Conservation (phyloP, 2,329 filamentous ascomycete genomes). For the Knufia fluminis region DNA sequence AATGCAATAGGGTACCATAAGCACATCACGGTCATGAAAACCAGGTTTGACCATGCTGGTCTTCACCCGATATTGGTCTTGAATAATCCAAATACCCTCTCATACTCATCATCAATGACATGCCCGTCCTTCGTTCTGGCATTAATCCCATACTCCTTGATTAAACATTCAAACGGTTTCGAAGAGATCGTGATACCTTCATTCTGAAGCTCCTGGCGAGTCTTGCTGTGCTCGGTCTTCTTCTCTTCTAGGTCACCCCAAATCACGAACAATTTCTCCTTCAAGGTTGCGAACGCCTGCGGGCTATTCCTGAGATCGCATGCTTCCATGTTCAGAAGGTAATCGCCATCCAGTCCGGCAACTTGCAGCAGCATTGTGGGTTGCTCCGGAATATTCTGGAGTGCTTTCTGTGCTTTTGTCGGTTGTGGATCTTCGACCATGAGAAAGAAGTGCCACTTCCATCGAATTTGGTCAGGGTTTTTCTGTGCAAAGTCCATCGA, state of each 20-base stretch:
- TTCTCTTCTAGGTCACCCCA: slow-evolving; percentile 80
- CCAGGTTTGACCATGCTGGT: neutral
- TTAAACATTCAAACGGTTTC: slow-evolving; percentile 58
- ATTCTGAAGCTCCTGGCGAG: slow-evolving; percentile 11
- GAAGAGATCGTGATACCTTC: slow-evolving; percentile 31
- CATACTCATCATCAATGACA: slow-evolving; percentile 39
- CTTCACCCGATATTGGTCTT: slow-evolving; percentile 47
- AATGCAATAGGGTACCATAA: neutral
- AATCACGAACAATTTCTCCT: slow-evolving; percentile 63
- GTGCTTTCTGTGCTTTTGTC: slow-evolving; percentile 25
- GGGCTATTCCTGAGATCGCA: slow-evolving; percentile 47
- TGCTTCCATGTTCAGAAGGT: slow-evolving; percentile 48
- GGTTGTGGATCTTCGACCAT: slow-evolving; percentile 60
- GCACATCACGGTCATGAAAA: neutral
- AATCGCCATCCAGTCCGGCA: slow-evolving; percentile 48
- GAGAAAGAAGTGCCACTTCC: slow-evolving; percentile 80
- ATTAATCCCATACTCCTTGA: slow-evolving; percentile 58
- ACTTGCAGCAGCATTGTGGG: slow-evolving; percentile 59
- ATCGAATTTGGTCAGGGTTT: slow-evolving; percentile 33
- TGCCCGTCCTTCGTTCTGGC: neutral
- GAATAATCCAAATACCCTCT: slow-evolving; percentile 56
- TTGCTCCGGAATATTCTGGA: slow-evolving; percentile 31
- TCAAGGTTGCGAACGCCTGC: slow-evolving; percentile 44
- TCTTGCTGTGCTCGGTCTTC: slow-evolving; percentile 35
- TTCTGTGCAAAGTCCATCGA: slow-evolving; percentile 4